Evolutionary conservation across 495 filamentous ascomycete species (phyloP), one percentile per base, ranked within the genome.

Genomic region (Lasiosphaeria hispida): DNA sequence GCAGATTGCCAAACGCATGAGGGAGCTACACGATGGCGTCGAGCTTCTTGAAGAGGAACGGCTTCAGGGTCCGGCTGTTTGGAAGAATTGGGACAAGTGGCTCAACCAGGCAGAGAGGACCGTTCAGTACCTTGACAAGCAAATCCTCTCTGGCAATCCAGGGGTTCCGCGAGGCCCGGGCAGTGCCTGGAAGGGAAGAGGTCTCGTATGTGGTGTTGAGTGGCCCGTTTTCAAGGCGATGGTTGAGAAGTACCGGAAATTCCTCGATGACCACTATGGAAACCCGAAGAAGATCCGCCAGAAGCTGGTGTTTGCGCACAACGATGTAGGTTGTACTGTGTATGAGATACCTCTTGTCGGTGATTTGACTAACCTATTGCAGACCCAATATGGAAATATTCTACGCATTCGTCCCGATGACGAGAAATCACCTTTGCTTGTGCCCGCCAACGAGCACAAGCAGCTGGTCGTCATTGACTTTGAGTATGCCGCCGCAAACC

Each of bases 301-400:
- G 17, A 78, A 83, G 59, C 80, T 99, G 8, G 87, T 97, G 7
- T 99, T 99, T 78, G 90, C 91, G 23, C 94, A 99, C 72, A 97
- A 97, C 70, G 94, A 99, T 82, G 92, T 95, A 72, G 72, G 89
- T 78, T 42, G 34, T 10, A 19, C 34, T 33, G 37, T 30, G 23
- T n/a, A 49, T 38, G 35, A 55, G 23, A 4, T 11, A 18, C 17
- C 18, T 15, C 38, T 17, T 50, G 36, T 14, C 8, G 13, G 18
- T 14, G 30, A 47, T 43, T 49, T 53, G 44, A 34, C 50, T 59
- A 19, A 64, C 49, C 11, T 8, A 42, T 39, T 8, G 3, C 50
- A 96, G 89, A 96, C 94, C 19, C 94, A 99, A 86, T 97, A 97
- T 68, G 94, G 94, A 53, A 99, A 99, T 66, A 90, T 99, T 48